phyloP scores from a whole-genome alignment of 306 rosid genomes.

The Sphenostylis stenocarpa region DNA sequence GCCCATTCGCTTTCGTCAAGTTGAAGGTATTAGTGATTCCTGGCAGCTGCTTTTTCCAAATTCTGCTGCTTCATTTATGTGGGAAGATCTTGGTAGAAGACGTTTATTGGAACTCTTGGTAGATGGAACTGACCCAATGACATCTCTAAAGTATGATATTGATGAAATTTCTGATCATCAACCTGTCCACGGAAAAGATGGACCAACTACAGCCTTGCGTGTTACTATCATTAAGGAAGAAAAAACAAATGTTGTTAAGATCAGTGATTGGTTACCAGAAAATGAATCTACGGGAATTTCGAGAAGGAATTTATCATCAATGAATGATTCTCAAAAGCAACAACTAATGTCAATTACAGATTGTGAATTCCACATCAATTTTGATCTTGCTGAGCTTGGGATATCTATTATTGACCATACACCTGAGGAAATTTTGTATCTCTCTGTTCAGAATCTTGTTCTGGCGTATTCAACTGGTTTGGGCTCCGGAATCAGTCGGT shows the following conservation, averaged over 20 bases:
- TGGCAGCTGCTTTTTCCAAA: conserved; percentile 88
- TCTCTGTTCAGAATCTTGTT: conserved; percentile 83
- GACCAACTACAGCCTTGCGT: conserved; percentile 68
- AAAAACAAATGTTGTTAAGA: conserved; percentile 69
- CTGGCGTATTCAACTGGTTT: conserved; percentile 85
- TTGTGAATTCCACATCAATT: conserved; percentile 74
- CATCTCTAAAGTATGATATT: conserved; percentile 74
- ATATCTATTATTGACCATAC: conserved; percentile 86
- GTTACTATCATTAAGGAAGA: conserved; percentile 84
- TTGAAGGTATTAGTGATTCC: conserved; percentile 71
- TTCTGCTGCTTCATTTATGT: conserved; percentile 77
- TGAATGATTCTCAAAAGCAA: conserved; percentile 49
- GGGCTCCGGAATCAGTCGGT: conserved; percentile 94
- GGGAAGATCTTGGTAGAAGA: conserved; percentile 99
- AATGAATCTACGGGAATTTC: conserved; percentile 52
- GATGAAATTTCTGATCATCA: conserved; percentile 85
- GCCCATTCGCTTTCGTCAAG: conserved; percentile 87
- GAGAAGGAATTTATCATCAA: conserved; percentile 46
- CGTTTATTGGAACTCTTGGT: conserved; percentile 71
- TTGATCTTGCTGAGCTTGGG: conserved; percentile 92
- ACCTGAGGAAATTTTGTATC: conserved; percentile 86
- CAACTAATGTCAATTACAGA: conserved; percentile 51
- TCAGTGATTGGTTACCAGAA: conserved; percentile 96
- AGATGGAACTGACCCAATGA: conserved; percentile 73
- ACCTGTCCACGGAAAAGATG: conserved; percentile 57